Base-by-base conservation (phyloP, 1,139 yeast genomes). In the Zygosaccharomyces sapae region DNA sequence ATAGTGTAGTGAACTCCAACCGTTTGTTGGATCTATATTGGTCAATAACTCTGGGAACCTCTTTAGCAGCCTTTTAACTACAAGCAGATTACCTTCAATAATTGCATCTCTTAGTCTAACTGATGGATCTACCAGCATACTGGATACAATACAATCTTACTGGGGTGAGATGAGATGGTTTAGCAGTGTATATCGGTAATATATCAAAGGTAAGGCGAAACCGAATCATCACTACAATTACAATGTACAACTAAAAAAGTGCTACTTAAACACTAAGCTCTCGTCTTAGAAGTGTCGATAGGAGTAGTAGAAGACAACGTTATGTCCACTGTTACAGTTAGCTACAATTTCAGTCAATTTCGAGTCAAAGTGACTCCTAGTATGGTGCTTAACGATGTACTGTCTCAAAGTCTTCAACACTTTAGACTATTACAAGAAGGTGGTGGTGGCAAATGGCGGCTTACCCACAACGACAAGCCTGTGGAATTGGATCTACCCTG, bases 1-100 rank as follows among this genome's bases (percentile, higher is more conserved):
- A 66, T 88, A 89, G 67, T 90, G 97, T 42, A 90, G 73, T 44
- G 88, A 86, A 37, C 86, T 76, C 97, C 97, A 90, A 0, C 97
- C 97, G 57, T 84, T 80, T 38, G 71, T 50, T 10, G 82, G 72
- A 63, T 92, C 90, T 20, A 80, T 74, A 61, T 89, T 87, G 47
- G 83, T 80, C 68, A 94, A 71, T 41, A 89, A 71, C 34, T 82
- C 86, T 0, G 97, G 96, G 59, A 77, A 86, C 43, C 94, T 73
- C 46, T 76, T 73, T 12, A 90, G 67, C 8, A 92, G 70, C 30
- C 96, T 75, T 55, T 80, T 77, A 31, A 86, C 92, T 24, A 86
- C 83, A 24, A 83, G 75, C 20, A 83, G 71, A 56, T 86, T 85
- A 33, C 94, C 95, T 45, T 77, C 76, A 5, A 76, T 72, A 13